Percentiles rank a stretch among this genome's conserved stretches.
phyloP scores from a whole-genome alignment of 2,329 filamentous ascomycete genomes.

The Fusarium beomiforme region DNA sequence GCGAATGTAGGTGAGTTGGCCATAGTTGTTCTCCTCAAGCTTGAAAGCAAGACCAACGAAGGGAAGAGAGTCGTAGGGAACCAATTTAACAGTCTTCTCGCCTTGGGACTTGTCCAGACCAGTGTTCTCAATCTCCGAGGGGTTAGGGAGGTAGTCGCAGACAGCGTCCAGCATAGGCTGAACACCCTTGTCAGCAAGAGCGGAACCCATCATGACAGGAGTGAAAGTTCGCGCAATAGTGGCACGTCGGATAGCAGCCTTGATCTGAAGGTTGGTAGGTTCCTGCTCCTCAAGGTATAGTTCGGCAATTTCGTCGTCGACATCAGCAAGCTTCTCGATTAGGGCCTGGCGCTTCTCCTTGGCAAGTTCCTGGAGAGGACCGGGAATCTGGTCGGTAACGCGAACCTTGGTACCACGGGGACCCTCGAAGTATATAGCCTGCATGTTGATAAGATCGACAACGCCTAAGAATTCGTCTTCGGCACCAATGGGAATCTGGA shows the following conservation, averaged over 20 bases:
- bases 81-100: slow-evolving; percentile 84
- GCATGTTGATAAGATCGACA: slow-evolving; percentile 92
- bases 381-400: slow-evolving; percentile 82
- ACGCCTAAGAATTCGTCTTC: slow-evolving; percentile 95
- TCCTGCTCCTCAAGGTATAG: slow-evolving; percentile 88
- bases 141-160: slow-evolving; percentile 95
- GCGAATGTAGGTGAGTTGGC: slow-evolving; percentile 96
- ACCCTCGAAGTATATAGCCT: slow-evolving; percentile 92
- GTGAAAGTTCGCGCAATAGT: slow-evolving; percentile 93
- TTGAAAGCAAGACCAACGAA: slow-evolving; percentile 98
- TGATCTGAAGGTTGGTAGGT: slow-evolving; percentile 85
- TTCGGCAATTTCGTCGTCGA: slow-evolving; percentile 97
- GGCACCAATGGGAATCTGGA: slow-evolving; percentile 92
- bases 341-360: slow-evolving; percentile 85
- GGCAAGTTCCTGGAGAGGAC: slow-evolving; percentile 78
- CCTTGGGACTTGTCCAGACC: slow-evolving; percentile 84
- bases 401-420: slow-evolving; percentile 80
- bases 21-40: slow-evolving; percentile 98
- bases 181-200: slow-evolving; percentile 91
- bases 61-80: slow-evolving; percentile 92
- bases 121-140: slow-evolving; percentile 86
- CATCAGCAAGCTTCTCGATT: slow-evolving; percentile 95
- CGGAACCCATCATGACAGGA: slow-evolving; percentile 96
- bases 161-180: slow-evolving; percentile 98
- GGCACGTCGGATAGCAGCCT: slow-evolving; percentile 87